These are phyloP conservation scores for Blastobotrys muscicola DNA, from an alignment of 805 yeast genomes.

Conservation along the genomic window DNA sequence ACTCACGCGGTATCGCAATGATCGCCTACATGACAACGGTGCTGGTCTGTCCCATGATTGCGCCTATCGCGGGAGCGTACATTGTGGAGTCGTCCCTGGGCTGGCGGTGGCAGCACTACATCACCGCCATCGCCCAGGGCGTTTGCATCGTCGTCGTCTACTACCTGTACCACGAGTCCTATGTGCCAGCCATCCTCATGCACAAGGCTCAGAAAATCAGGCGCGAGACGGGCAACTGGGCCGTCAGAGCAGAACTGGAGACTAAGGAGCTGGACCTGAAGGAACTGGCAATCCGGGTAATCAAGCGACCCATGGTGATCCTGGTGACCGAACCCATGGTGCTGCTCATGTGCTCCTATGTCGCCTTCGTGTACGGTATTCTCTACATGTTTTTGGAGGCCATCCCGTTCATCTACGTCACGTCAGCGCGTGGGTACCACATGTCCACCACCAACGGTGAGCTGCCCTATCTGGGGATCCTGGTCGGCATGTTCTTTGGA, in stretches of 20 bases:
- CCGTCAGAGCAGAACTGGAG: slow-evolving; percentile 67
- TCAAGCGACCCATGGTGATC: slow-evolving; percentile 60
- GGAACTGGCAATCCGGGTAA: slow-evolving; percentile 50
- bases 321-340: slow-evolving; percentile 60
- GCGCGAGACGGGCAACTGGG: slow-evolving; percentile 68
- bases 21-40: slow-evolving; percentile 58
- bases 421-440: slow-evolving; percentile 40
- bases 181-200: slow-evolving; percentile 56
- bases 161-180: slow-evolving; percentile 51
- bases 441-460: slow-evolving; percentile 52
- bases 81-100: slow-evolving; percentile 50
- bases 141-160: slow-evolving; percentile 31
- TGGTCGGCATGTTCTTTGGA: slow-evolving; percentile 55
- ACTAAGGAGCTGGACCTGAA: slow-evolving; percentile 42
- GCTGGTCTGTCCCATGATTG: slow-evolving; percentile 60
- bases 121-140: slow-evolving; percentile 51
- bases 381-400: slow-evolving; percentile 64
- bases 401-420: slow-evolving; percentile 56
- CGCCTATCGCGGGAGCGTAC: slow-evolving; percentile 62
- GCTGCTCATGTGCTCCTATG: slow-evolving; percentile 53
- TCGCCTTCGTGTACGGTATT: slow-evolving; percentile 71
- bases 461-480: slow-evolving; percentile 72
- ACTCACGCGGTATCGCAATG: slow-evolving; percentile 60
- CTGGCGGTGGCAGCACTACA: slow-evolving; percentile 76
- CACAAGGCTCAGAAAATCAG: slow-evolving; percentile 54